Base-by-base conservation (phyloP, 441 rosid genomes). In the Manihot esculenta region DNA sequence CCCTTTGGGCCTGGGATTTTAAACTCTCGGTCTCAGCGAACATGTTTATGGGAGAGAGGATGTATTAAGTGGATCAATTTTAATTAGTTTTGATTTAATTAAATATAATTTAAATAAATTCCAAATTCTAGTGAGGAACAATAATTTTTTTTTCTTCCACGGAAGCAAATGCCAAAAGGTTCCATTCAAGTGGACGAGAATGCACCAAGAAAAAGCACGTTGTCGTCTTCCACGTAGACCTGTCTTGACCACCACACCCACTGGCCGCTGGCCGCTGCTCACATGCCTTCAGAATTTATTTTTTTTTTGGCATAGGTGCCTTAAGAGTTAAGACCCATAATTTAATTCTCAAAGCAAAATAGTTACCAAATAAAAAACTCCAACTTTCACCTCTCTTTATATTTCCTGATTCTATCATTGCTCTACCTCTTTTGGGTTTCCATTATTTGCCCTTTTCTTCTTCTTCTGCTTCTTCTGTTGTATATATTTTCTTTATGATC, bases 241-340 rank as follows among this genome's bases (percentile, higher is more conserved):
- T 49, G 73, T 48, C 30, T 69, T 69, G 23, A 33, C 73, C 54
- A n/a, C 61, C 7, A 20, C 33, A 41, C 23, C 9, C 23, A 20
- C 50, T 5, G n/a, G n/a, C n/a, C n/a, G n/a, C n/a, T n/a, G n/a
- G n/a, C n/a, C n/a, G n/a, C n/a, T n/a, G n/a, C n/a, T n/a, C n/a
- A n/a, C n/a, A n/a, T n/a, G n/a, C n/a, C n/a, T n/a, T n/a, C n/a
- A n/a, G n/a, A n/a, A n/a, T n/a, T n/a, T n/a, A n/a, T n/a, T n/a
- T n/a, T n/a, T n/a, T n/a, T n/a, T n/a, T n/a, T n/a, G n/a, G n/a
- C n/a, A n/a, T n/a, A n/a, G n/a, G 4, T 30, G 35, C 2, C 2
- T 30, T 30, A 30, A 30, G 35, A 30, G 2, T 62, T 41, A 20
- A 21, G 23, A 1, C 3, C 23, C n/a, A n/a, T 38, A 10, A 23